phyloP scores from a whole-genome alignment of 331 rosid species.

The Malus hybrid region DNA sequence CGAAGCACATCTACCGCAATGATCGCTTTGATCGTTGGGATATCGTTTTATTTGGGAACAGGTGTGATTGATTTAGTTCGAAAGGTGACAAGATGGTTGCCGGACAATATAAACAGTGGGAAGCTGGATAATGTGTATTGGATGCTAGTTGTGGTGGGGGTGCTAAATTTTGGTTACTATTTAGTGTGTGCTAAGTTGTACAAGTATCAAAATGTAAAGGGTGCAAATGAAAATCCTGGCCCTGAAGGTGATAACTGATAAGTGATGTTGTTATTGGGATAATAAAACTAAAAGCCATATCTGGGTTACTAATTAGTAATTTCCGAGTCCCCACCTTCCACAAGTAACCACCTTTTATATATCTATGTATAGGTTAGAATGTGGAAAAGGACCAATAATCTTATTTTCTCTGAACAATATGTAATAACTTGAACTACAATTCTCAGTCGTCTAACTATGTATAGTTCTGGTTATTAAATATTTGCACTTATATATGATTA shows the following conservation, averaged over 20 bases:
- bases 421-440: no score
- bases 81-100: slow-evolving; percentile 44
- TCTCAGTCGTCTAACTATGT: no score
- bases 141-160: slow-evolving; percentile 36
- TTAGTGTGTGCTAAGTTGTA: slow-evolving; percentile 19
- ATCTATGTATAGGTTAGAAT: no score
- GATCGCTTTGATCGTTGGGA: slow-evolving; percentile 36
- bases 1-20: slow-evolving; percentile 47
- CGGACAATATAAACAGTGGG: slow-evolving; percentile 45
- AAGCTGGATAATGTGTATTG: slow-evolving; percentile 47
- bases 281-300: no score
- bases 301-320: no score
- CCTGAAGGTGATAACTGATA: neutral
- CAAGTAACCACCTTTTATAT: no score
- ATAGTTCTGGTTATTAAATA: no score
- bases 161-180: slow-evolving; percentile 20
- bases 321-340: no score
- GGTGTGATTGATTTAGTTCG: slow-evolving; percentile 31
- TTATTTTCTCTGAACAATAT: no score
- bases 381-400: no score
- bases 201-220: slow-evolving; percentile 17
- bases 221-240: neutral
- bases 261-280: no score
- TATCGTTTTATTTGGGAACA: slow-evolving; percentile 31
- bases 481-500: no score